phyloP scores from a whole-genome alignment of 495 filamentous ascomycete genomes.

The Thozetella sp. region DNA sequence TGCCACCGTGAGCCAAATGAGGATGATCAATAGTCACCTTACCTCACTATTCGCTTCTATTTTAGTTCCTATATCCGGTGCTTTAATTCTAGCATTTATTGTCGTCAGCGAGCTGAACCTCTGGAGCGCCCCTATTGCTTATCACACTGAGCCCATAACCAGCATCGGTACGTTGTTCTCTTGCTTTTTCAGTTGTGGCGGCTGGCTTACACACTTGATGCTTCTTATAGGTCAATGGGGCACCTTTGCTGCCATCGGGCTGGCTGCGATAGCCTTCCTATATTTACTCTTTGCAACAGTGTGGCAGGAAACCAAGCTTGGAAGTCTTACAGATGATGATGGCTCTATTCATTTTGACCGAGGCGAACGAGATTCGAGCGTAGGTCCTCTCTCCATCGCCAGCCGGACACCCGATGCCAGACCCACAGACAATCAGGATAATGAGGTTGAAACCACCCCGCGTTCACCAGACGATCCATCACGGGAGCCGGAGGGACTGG shows the following conservation, averaged over 20 bases:
- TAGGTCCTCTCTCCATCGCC: too few species aligned
- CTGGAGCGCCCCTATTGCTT: slow-evolving; percentile 46
- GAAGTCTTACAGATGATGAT: slow-evolving; percentile 8
- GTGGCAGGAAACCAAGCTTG: slow-evolving; percentile 13
- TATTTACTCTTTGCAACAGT: slow-evolving; percentile 47
- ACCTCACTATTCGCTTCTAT: slow-evolving; percentile 44
- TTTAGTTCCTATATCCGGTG: slow-evolving; percentile 55
- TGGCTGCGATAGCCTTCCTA: slow-evolving; percentile 54
- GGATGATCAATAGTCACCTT: slow-evolving; percentile 41
- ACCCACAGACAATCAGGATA: too few species aligned
- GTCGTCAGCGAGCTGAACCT: slow-evolving; percentile 61
- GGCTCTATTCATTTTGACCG: slow-evolving; percentile 27
- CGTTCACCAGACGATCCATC: too few species aligned
- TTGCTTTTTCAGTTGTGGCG: background rate
- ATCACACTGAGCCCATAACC: slow-evolving; percentile 56
- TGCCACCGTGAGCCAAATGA: slow-evolving; percentile 51
- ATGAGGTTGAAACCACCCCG: too few species aligned
- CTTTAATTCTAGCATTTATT: slow-evolving; percentile 54
- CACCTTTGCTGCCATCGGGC: slow-evolving; percentile 51
- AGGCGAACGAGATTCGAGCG: background rate
- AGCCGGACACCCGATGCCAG: too few species aligned
- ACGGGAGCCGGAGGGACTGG: too few species aligned
- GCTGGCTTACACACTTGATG: slow-evolving; percentile 11
- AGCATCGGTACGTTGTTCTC: slow-evolving; percentile 51
- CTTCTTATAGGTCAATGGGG: slow-evolving; percentile 56